A percentile compares a stretch with the other conserved stretches of the same genome.
Evolutionary conservation across 1,139 yeast species (phyloP).

Genomic region (Debaryomyces sp.): DNA sequence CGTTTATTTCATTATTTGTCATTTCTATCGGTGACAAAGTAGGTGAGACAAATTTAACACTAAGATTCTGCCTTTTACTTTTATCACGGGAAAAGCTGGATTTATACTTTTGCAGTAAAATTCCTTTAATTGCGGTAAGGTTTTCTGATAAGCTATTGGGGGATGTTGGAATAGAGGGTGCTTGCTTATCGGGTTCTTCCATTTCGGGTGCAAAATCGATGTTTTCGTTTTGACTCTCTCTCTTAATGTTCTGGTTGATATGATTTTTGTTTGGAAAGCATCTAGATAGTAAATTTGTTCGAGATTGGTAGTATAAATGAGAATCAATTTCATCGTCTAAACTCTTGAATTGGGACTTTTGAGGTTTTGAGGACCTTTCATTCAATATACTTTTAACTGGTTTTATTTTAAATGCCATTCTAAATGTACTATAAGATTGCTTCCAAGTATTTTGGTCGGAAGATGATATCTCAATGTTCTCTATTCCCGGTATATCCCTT

Average conservation of each 20-base stretch:
- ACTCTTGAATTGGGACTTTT: not conserved
- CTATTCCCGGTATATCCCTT: constrained; percentile 27
- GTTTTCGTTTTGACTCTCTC: not conserved
- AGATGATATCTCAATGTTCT: constrained; percentile 13
- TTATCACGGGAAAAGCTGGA: not conserved
- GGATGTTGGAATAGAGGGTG: not conserved
- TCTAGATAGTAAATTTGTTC: not conserved
- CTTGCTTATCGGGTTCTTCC: not conserved
- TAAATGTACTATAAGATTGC: not conserved
- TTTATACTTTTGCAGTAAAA: constrained; percentile 6
- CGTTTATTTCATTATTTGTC: not conserved
- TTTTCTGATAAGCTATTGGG: constrained; percentile 5
- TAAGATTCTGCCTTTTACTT: not conserved
- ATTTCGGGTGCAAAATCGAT: not conserved
- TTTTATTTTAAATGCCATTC: not conserved
- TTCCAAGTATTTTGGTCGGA: not conserved
- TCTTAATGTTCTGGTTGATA: not conserved
- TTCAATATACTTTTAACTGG: not conserved
- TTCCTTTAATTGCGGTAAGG: constrained; percentile 5
- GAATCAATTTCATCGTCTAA: constrained; percentile 2
- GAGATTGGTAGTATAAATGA: not conserved
- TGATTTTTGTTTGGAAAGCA: not conserved
- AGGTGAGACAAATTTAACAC: constrained; percentile 5
- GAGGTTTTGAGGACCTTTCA: not conserved
- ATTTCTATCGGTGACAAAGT: constrained; percentile 4